Base-by-base conservation (phyloP, 2,329 filamentous ascomycete species). In the Pyricularia grisea region DNA sequence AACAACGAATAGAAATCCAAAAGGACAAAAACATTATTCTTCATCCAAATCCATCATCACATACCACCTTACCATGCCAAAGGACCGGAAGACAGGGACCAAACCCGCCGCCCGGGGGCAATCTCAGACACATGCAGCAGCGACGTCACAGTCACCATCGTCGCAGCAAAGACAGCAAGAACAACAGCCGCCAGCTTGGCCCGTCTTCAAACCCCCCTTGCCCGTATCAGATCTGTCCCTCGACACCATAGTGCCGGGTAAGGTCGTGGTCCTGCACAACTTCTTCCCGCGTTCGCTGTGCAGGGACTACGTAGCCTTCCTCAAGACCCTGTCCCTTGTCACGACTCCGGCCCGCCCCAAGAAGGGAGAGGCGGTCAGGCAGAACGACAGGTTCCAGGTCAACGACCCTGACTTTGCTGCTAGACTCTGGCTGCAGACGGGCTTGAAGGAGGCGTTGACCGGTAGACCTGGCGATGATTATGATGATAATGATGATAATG, bases 351-450 rank as follows among this genome's bases (percentile, higher is more conserved):
- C 88, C 0, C 88, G 88, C 71, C 92, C 92, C 1, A 94, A 92
- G 77, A 89, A 88, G 71, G 92, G 92, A 66, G 90, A 95, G 69
- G 93, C 93, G 1, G 85, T 92, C 9, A 85, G 94, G 50, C 91
- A 97, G 65, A 97, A 97, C 77, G 94, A 97, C 77, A 88, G 94
- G 12, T 97, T 91, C 74, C 92, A 97, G 79, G 81, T 97, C 25
- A 82, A 93, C 31, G 94, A 97, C 79, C 79, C 86, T 31, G 78
- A 72, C 0, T 97, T 97, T 77, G 92, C 94, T 0, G 83, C 88
- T 74, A 82, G 85, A 68, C 78, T 97, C 17, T 98, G 94, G 93
- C 83, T 84, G 64, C 84, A 87, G 71, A 97, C 93, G 1, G 91
- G 90, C 0, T 78, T 98, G 72, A 88, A 85, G 73, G 87, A 91